These are phyloP conservation scores for Pseudogymnoascus sp. DNA, from an alignment of 2,329 filamentous ascomycete species.

Conservation along the genomic window DNA sequence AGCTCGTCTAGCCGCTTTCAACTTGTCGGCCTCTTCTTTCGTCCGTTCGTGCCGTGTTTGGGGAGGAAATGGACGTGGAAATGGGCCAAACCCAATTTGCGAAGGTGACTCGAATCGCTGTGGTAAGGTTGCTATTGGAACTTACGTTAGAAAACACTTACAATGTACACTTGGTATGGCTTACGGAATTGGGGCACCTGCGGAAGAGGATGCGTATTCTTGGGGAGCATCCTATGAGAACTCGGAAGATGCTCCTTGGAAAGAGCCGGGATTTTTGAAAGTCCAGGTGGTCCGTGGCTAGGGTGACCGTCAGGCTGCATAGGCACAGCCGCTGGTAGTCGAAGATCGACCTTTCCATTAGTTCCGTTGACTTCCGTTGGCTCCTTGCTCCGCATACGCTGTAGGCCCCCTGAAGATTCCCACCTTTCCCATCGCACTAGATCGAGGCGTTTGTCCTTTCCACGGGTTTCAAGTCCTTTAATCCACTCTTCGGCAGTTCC, in stretches of 20 bases:
- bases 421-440: conserved; percentile 64
- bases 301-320: background rate
- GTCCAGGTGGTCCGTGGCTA: background rate
- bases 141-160: conserved; percentile 1
- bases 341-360: background rate
- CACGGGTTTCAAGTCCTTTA: conserved; percentile 62
- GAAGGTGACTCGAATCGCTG: conserved; percentile 26
- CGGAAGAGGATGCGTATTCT: background rate
- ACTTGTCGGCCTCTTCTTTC: conserved; percentile 53
- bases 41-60: conserved; percentile 43
- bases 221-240: background rate
- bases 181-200: conserved; percentile 2
- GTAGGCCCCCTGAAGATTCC: conserved; percentile 32
- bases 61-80: conserved; percentile 19
- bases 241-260: background rate
- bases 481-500: conserved; percentile 70
- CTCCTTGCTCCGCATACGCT: conserved; percentile 19
- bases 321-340: background rate
- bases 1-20: conserved; percentile 55
- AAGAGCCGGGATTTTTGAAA: background rate
- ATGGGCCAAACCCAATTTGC: conserved; percentile 23
- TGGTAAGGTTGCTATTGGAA: conserved; percentile 11
- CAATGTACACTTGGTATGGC: background rate
- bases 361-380: background rate
- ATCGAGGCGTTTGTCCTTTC: conserved; percentile 53